Evolutionary conservation across 371 early-diverging fungal genomes (phyloP).

Genomic region (Rhizopus arrhizus): DNA sequence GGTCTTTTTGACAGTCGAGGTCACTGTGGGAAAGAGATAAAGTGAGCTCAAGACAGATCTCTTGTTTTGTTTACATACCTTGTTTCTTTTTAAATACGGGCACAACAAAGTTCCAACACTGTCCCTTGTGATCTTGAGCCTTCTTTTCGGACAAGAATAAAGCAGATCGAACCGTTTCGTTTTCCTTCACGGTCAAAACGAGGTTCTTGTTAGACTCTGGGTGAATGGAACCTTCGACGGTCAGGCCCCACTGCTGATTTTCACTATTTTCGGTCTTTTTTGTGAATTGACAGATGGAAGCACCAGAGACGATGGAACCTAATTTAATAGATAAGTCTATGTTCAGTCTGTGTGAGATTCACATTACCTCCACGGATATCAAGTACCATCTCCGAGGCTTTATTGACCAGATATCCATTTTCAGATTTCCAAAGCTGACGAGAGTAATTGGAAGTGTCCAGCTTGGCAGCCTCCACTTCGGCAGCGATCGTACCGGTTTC

Average conservation of each 20-base stretch:
- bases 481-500: constrained; percentile 33
- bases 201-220: constrained; percentile 26
- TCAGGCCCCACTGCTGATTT: constrained; percentile 48
- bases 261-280: constrained; percentile 35
- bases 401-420: constrained; percentile 58
- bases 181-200: constrained; percentile 40
- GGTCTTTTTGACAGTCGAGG: constrained; percentile 25
- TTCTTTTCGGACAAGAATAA: constrained; percentile 32
- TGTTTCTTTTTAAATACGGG: constrained; percentile 53
- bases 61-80: constrained; percentile 17
- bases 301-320: constrained; percentile 38
- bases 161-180: constrained; percentile 24
- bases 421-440: constrained; percentile 63
- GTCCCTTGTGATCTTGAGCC: constrained; percentile 36
- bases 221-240: constrained; percentile 40
- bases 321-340: too few species aligned
- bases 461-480: constrained; percentile 52
- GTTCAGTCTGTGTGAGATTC: too few species aligned
- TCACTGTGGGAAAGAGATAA: too few species aligned
- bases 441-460: constrained; percentile 50
- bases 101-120: constrained; percentile 53
- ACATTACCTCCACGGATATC: constrained; percentile 66
- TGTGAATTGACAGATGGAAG: constrained; percentile 45
- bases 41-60: background rate
- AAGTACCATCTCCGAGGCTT: constrained; percentile 58